phyloP scores from a whole-genome alignment of 176 grass and related monocot species.

The bread wheat (Triticum aestivum) region DNA sequence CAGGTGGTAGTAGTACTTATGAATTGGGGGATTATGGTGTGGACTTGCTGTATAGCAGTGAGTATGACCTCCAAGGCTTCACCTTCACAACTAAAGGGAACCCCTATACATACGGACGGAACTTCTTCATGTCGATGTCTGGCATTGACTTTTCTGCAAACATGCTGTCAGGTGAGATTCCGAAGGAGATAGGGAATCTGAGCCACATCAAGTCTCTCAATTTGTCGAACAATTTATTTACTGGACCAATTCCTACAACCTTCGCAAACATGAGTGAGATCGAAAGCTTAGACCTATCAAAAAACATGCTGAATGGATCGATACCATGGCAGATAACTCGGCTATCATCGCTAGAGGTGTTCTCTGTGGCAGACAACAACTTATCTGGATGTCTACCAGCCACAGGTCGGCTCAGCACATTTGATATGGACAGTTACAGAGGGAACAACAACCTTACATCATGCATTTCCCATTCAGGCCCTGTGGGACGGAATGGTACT shows the following conservation, averaged over 20 bases:
- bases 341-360: neutral
- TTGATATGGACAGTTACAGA: neutral
- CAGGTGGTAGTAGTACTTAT: neutral
- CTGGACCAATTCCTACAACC: constrained; percentile 1
- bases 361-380: constrained; percentile 44
- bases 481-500: neutral
- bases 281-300: constrained; percentile 39
- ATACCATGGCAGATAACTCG: constrained; percentile 15
- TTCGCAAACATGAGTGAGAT: constrained; percentile 1
- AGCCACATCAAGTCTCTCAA: constrained; percentile 2
- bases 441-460: neutral
- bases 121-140: neutral
- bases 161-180: constrained; percentile 26
- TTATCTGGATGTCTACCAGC: constrained; percentile 30
- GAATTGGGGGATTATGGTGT: too few relatives aligned
- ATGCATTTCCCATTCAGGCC: neutral
- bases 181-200: constrained; percentile 17
- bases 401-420: constrained; percentile 1
- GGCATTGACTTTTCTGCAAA: constrained; percentile 33
- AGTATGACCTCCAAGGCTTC: neutral
- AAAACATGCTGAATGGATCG: constrained; percentile 15
- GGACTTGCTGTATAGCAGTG: neutral
- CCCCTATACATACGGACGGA: neutral
- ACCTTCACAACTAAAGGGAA: constrained; percentile 13
- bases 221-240: constrained; percentile 22